Base-by-base conservation (phyloP, 78 protist genomes). In the Dictyostelium purpureum region DNA sequence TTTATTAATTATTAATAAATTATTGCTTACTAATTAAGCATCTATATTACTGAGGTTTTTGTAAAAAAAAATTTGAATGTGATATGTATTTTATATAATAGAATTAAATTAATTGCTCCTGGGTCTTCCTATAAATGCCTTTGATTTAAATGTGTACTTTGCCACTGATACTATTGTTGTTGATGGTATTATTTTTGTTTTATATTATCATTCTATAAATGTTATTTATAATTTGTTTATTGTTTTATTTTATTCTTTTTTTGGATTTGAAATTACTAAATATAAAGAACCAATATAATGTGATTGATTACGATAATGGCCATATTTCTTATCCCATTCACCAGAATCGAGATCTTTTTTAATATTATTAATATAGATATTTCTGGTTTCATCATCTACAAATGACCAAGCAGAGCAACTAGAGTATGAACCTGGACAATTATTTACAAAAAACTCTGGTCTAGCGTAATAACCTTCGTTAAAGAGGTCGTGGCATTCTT, bases 301-400 rank as follows among this genome's bases (percentile, higher is more conserved):
- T 4, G 71, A 63, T 63, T 63, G 71, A 63, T 35, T 63, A 63
- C 71, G 71, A 47, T 47, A 47, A 31, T 63, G 31, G 16, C 38
- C 28, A 63, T 63, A 63, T 33, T 63, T 63, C 33, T 63, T 33
- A 63, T 63, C 71, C 71, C 71, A 63, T 63, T 63, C 71, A 63
- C 71, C 71, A 63, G 71, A 63, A 33, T 63, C n/a, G 12, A 63
- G 33, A 63, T 63, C 40, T 16, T 10, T 31, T 63, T 28, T 31
- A 31, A 63, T 21, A 31, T 63, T 35, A 33, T 63, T 31, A 28
- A 63, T 18, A 63, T 31, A 63, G 0, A 24, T 28, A 33, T 28
- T 21, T 33, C 71, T 38, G 18, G 71, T 63, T 63, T 38, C 24
- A 3, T 63, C 71, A 33, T 63, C 71, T 16, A 63, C 38, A 16